These are phyloP conservation scores for Fraxinus cuspidata DNA, from an alignment of 257 asterid species.

Conservation along the genomic window DNA sequence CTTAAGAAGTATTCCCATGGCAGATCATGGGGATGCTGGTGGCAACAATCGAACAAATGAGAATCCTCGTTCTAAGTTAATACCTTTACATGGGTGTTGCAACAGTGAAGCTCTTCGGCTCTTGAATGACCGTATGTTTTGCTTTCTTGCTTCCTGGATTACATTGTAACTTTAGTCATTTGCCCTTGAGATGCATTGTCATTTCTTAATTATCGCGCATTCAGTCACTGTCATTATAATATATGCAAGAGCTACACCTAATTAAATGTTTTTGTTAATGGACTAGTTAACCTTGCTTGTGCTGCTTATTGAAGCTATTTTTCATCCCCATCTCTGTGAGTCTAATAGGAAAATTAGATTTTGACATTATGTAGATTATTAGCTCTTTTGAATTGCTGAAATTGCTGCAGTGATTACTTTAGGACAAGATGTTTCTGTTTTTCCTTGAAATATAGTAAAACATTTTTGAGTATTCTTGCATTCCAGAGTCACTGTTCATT, in stretches of 20 bases:
- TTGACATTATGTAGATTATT: neutral
- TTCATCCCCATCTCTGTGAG: slow-evolving; percentile 7
- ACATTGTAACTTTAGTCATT: slow-evolving; percentile 18
- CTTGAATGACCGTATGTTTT: slow-evolving; percentile 63
- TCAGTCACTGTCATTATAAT: neutral
- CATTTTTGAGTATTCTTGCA: slow-evolving; percentile 11
- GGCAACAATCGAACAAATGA: slow-evolving; percentile 47
- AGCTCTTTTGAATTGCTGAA: neutral
- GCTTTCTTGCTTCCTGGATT: slow-evolving; percentile 10
- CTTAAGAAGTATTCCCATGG: slow-evolving; percentile 45
- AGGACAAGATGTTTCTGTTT: neutral
- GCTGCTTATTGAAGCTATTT: slow-evolving; percentile 14
- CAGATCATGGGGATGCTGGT: slow-evolving; percentile 61
- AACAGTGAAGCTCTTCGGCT: slow-evolving; percentile 76
- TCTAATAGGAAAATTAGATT: neutral
- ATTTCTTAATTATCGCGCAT: neutral
- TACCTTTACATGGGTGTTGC: slow-evolving; percentile 67
- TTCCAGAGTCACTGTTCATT: slow-evolving; percentile 11
- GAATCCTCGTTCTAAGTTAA: slow-evolving; percentile 44
- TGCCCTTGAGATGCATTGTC: neutral
- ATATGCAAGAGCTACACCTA: neutral
- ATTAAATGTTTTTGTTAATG: neutral
- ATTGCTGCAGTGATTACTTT: neutral
- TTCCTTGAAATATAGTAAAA: neutral
- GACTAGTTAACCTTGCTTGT: neutral